Base-by-base conservation (phyloP, 176 grass and related monocot genomes). In the Musa itinerans region DNA sequence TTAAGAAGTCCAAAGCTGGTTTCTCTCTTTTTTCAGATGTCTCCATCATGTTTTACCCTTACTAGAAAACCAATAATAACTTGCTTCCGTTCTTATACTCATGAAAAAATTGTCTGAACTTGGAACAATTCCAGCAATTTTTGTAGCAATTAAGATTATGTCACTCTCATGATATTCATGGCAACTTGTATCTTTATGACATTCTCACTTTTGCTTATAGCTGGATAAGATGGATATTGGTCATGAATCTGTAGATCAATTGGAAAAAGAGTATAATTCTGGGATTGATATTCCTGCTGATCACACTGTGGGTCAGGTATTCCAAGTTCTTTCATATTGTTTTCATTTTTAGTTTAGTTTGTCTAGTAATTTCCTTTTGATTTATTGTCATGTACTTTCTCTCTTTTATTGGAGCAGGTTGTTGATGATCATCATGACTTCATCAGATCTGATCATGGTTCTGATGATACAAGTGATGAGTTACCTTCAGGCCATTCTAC, bases 391-490 rank as follows among this genome's bases (percentile, higher is more conserved):
- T 67, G 8, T 29, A 67, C 64, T 67, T 54, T 26, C 19, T 20
- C 48, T n/a, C 7, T 70, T 70, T 13, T 50, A 50, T 20, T 70
- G 73, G 68, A 63, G 67, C 76, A 92, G 83, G 64, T 85, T 55
- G 62, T 34, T 72, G 83, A 82, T 64, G 79, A 92, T 75, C 81
- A 86, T 54, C 79, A 84, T 84, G 74, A 69, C 64, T 24, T 72
- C 78, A 76, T 56, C 17, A 82, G 52, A 67, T 53, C 12, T 15
- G 63, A 68, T 51, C 61, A 90, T 85, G 89, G 73, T 23, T 77
- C 71, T 81, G 77, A 83, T 22, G 65, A 79, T 69, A 62, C 63
- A 72, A 83, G 69, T 76, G 76, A 73, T 10, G 53, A 58, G 50
- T 7, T 71, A 83, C 73, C 85, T 82, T 67, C 63, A 23, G 77